These are phyloP conservation scores for Leishmania guyanensis DNA, from an alignment of 208 protist species.

Conservation along the genomic window DNA sequence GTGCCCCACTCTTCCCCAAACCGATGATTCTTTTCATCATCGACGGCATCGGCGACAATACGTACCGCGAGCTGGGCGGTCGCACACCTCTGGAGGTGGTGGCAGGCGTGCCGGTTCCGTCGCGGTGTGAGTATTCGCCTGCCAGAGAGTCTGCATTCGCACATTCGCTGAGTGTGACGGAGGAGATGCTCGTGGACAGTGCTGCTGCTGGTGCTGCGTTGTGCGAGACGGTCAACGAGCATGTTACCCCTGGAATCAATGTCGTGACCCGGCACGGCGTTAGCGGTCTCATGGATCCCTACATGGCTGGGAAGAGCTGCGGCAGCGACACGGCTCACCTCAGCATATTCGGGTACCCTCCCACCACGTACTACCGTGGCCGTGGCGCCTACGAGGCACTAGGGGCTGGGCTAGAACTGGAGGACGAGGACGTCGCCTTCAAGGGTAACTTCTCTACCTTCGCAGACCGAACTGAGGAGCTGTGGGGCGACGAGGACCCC, in stretches of 20 bases:
- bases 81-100: constrained; percentile 80
- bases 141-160: background rate
- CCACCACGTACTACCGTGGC: constrained; percentile 63
- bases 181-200: constrained; percentile 16
- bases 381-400: constrained; percentile 73
- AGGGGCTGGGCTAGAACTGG: constrained; percentile 54
- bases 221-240: constrained; percentile 9
- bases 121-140: background rate
- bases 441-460: constrained; percentile 78
- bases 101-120: constrained; percentile 35
- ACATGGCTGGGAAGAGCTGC: constrained; percentile 61
- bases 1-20: constrained; percentile 44
- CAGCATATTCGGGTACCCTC: constrained; percentile 68
- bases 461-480: constrained; percentile 29
- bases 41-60: constrained; percentile 74
- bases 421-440: constrained; percentile 71
- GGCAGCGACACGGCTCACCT: constrained; percentile 84
- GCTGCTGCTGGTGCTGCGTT: constrained; percentile 1
- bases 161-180: constrained; percentile 3
- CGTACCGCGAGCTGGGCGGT: constrained; percentile 50
- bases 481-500: constrained; percentile 37
- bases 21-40: constrained; percentile 79
- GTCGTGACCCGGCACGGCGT: constrained; percentile 52
- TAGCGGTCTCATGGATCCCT: constrained; percentile 74
- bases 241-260: constrained; percentile 49